These are phyloP conservation scores for Isatis tinctoria DNA, from an alignment of 345 rosid species.

Conservation along the genomic window DNA sequence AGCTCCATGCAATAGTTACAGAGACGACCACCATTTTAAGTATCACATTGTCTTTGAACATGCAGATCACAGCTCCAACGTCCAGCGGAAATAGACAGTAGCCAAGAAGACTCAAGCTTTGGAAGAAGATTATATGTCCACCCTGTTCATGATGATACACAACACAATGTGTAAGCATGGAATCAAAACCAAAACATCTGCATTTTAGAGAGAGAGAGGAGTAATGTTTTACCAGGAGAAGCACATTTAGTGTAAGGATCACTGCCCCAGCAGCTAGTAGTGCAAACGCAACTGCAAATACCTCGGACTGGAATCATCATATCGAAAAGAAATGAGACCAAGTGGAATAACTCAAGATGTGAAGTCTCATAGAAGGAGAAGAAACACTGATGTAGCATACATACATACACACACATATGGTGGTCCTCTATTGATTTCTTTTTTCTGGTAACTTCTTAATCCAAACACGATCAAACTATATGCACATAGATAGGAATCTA, in stretches of 20 bases:
- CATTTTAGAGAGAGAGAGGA: background rate
- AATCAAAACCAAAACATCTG: background rate
- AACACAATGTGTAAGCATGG: background rate
- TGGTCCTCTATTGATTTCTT: no score
- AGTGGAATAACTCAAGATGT: background rate
- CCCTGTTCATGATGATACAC: constrained; percentile 41
- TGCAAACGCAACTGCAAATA: constrained; percentile 96
- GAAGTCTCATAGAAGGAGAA: background rate
- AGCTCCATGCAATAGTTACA: constrained; percentile 79
- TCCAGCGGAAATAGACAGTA: constrained; percentile 85
- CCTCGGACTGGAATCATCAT: constrained; percentile 59
- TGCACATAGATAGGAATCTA: background rate
- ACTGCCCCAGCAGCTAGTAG: constrained; percentile 93
- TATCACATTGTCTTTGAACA: constrained; percentile 75
- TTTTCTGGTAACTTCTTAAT: background rate
- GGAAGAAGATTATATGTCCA: constrained; percentile 87
- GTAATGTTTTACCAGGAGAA: constrained; percentile 59
- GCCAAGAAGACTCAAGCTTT: constrained; percentile 76
- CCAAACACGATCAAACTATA: background rate
- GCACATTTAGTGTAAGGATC: constrained; percentile 84
- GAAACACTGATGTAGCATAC: background rate
- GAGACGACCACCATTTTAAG: constrained; percentile 63
- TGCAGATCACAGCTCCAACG: constrained; percentile 72
- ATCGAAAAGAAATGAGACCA: background rate
- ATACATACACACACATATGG: no score